Evolutionary conservation across 2,329 filamentous ascomycete genomes (phyloP), one percentile per base, ranked within the genome.

Genomic region (Phialemonium atrogriseum): DNA sequence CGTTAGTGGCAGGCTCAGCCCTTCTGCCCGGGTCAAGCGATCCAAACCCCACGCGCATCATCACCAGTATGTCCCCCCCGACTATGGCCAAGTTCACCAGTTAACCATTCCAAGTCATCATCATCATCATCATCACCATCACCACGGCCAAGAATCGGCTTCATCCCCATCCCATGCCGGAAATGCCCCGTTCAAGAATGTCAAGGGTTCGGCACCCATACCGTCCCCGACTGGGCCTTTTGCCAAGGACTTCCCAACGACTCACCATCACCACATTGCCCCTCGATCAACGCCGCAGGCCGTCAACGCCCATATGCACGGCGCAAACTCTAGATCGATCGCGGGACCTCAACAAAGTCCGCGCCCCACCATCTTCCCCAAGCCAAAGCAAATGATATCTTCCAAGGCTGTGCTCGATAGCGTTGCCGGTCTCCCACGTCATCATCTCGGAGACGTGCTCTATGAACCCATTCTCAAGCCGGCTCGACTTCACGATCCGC

Each of bases 391-490:
- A 3, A 73, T 70, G 11, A 69, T 94, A 15, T 73, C 72, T 8
- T 83, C 81, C 2, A 70, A 82, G 39, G 68, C 73, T 1, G 73
- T 94, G 0, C 55, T 94, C 10, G 77, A 86, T 2, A 78, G 76
- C 18, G 77, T 89, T 4, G 68, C 79, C 1, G 62, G 80, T 35
- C 68, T 75, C 12, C 82, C 84, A 7, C 80, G 87, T 8, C 72
- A 77, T 34, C 87, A 95, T 51, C 71, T 96, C 3, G 89, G 89
- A 20, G 84, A 86, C 35, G 81, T 84, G 4, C 66, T 94, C 10
- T 96, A 96, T 52, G 70, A 81, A 30, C 75, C 84, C 1, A 70
- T 64, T 5, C 64, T 94, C 4, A 70, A 64, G 41, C 60, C 71
- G 1, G 60, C 62, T 4, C 59, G 70, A 8, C 48, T 71, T 10